Evolutionary conservation across 345 rosid species (phyloP), one percentile per base, ranked within the genome.

Genomic region (Brassica nigra): DNA sequence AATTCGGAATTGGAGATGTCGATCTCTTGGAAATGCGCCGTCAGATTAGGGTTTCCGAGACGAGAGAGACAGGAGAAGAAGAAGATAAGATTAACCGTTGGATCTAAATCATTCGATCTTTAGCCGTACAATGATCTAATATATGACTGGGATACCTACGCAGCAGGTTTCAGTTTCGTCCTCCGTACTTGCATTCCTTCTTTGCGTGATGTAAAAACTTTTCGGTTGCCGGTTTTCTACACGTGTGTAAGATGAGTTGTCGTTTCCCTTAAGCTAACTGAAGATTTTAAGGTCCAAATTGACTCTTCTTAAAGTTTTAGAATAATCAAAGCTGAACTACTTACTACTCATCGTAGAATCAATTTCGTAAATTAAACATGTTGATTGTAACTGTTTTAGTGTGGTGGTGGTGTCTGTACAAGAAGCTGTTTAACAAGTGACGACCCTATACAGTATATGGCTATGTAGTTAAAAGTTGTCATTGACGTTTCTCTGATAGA

Each of bases 171-270:
- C 57, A 4, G 57, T 49, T 49, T 54, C 28, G 74, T 70, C 39
- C 11, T 39, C 2, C 12, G 58, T 70, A 52, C 42, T 59, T 31
- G 42, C 16, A 30, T 57, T 71, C 54, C 3, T 34, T 58, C 65
- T 23, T 9, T 59, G 5, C 27, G 36, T 71, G 54, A 71, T 71
- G 66, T 71, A 23, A 36, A 23, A 3, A 30, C 62, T 34, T 30
- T 54, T 70, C 49, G 75, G 75, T 71, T 58, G n/a, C 75, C 75
- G 75, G 66, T 70, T 71, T 6, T 34, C 49, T 18, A 34, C 16
- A 27, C 65, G 64, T 70, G 64, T 62, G 11, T 5, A 7, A 62
- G 66, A 62, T 58, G 66, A 23, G 20, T 14, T 62, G 66, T 59
- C 64, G 33, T 59, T 59, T 59, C 5, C 64, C 33, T 4, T 27